Conservation (phyloP, 2,329 filamentous ascomycete species). For the Paecilomyces formosus region DNA sequence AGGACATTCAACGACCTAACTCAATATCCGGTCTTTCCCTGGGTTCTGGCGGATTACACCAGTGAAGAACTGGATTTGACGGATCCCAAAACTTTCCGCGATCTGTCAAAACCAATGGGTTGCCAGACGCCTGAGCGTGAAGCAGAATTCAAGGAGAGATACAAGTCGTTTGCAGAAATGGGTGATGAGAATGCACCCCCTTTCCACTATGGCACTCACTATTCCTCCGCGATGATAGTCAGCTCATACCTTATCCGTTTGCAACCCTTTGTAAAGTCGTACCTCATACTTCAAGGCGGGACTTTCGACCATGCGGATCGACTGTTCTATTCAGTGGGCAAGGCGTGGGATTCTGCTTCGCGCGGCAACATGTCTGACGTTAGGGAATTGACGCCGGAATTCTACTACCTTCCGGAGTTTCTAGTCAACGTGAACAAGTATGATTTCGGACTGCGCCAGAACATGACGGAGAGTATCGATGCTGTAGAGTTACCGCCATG, state of each 20-base stretch:
- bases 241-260: conserved; percentile 91
- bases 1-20: conserved; percentile 96
- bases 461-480: conserved; percentile 70
- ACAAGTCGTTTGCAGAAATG: conserved; percentile 84
- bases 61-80: conserved; percentile 85
- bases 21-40: conserved; percentile 96
- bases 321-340: conserved; percentile 86
- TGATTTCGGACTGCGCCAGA: conserved; percentile 84
- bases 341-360: conserved; percentile 86
- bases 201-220: conserved; percentile 97
- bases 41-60: conserved; percentile 92
- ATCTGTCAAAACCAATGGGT: conserved; percentile 93
- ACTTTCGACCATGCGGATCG: conserved; percentile 94
- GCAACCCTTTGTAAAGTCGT: conserved; percentile 93
- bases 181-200: conserved; percentile 66
- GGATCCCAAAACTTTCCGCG: conserved; percentile 77
- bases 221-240: conserved; percentile 98
- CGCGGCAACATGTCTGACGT: conserved; percentile 89
- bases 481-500: conserved; percentile 86
- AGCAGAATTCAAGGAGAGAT: conserved; percentile 72
- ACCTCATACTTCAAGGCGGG: conserved; percentile 88
- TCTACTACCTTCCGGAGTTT: conserved; percentile 95
- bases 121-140: conserved; percentile 74
- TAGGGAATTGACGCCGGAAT: conserved; percentile 89
- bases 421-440: conserved; percentile 89